Evolutionary conservation across 1,139 yeast genomes (phyloP).

Genomic region (Scheffersomyces cryptocercus): DNA sequence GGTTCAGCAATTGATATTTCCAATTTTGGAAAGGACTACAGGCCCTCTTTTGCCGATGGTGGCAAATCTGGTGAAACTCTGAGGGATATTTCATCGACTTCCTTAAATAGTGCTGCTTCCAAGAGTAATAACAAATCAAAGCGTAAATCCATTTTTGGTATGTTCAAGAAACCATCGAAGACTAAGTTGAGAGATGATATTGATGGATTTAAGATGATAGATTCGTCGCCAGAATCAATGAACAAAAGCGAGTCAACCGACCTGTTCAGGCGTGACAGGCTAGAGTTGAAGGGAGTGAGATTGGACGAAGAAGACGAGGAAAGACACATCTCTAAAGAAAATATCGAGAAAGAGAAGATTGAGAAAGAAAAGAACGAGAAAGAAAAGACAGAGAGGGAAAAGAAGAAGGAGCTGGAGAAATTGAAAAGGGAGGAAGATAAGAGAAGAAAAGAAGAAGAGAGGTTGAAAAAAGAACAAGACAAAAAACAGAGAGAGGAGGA

Average conservation of each 20-base stretch:
- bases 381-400: background rate
- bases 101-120: background rate
- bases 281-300: background rate
- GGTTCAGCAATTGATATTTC: slow-evolving; percentile 45
- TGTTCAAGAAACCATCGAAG: slow-evolving; percentile 24
- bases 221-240: background rate
- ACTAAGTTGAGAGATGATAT: background rate
- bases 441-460: too few species aligned
- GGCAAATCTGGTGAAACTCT: background rate
- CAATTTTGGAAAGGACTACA: slow-evolving; percentile 43
- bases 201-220: background rate
- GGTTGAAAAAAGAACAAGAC: too few species aligned
- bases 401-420: too few species aligned
- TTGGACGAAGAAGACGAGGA: slow-evolving; percentile 1
- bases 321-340: background rate
- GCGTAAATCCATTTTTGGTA: slow-evolving; percentile 24
- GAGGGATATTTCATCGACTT: background rate
- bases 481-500: too few species aligned
- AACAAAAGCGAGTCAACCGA: too few species aligned
- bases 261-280: too few species aligned
- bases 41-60: slow-evolving; percentile 34
- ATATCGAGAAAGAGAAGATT: background rate
- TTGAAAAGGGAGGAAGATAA: too few species aligned
- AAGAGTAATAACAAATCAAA: slow-evolving; percentile 9
- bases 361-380: background rate